Evolutionary conservation across 352 stramenopile genomes (phyloP).

Genomic region (Pythium brachiatum): DNA sequence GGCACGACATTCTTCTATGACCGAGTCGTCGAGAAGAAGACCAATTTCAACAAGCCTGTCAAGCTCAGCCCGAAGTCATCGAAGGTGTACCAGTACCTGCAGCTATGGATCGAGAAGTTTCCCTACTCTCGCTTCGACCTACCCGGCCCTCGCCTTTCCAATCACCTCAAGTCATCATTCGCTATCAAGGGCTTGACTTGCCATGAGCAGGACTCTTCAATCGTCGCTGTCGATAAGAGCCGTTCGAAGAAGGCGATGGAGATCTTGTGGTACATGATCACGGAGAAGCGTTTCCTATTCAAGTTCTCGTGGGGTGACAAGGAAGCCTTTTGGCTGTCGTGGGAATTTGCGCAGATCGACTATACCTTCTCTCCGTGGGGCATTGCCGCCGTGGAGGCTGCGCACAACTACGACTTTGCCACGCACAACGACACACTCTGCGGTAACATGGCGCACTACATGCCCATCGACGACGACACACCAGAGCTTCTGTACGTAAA

Average conservation of each 20-base stretch:
- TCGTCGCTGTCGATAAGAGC: conserved; percentile 67
- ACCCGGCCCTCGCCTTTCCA: conserved; percentile 19
- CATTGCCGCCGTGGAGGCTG: conserved; percentile 44
- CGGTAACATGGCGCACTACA: conserved; percentile 63
- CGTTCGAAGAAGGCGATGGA: conserved; percentile 41
- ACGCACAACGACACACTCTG: conserved; percentile 59
- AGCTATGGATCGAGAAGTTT: conserved; percentile 37
- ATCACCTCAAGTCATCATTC: conserved; percentile 39
- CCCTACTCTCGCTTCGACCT: conserved; percentile 38
- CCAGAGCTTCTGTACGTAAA: conserved; percentile 58
- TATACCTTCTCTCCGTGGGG: conserved; percentile 74
- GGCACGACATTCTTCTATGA: conserved; percentile 72
- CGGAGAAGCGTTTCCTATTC: conserved; percentile 56
- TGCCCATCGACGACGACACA: conserved; percentile 28
- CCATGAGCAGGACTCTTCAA: conserved; percentile 73
- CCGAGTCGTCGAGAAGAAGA: conserved; percentile 45
- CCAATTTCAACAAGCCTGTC: conserved; percentile 52
- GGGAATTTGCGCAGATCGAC: conserved; percentile 40
- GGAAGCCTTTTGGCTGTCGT: conserved; percentile 76
- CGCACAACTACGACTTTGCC: conserved; percentile 51
- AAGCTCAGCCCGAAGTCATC: conserved; percentile 21
- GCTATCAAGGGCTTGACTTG: conserved; percentile 40
- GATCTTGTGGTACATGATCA: conserved; percentile 69
- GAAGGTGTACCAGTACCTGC: conserved; percentile 35
- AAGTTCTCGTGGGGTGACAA: conserved; percentile 74